Percentiles rank a stretch among this genome's conserved stretches.
Conservation (phyloP, 2,329 filamentous ascomycete genomes). For the Alternaria dauci region DNA sequence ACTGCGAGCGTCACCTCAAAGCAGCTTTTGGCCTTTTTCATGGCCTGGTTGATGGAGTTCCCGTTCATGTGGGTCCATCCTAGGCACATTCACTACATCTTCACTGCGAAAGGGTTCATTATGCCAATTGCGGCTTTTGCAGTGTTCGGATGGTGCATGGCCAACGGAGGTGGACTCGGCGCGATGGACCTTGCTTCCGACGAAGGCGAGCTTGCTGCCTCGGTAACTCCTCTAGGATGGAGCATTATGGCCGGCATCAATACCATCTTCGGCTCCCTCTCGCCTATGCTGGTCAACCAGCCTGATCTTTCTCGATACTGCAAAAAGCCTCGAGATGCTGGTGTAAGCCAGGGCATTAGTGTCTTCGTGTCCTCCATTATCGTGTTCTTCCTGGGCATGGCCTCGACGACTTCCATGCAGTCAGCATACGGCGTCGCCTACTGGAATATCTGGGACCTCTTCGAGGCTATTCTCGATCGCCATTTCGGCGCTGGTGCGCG, state of each 20-base stretch:
- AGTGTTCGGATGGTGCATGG: constrained; percentile 50
- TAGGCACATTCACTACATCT: constrained; percentile 38
- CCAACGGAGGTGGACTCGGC: constrained; percentile 40
- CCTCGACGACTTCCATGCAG: constrained; percentile 49
- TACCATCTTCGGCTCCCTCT: constrained; percentile 53
- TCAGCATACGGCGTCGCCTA: constrained; percentile 49
- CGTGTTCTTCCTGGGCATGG: neutral
- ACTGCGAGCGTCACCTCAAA: constrained; percentile 45
- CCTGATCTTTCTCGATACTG: constrained; percentile 55
- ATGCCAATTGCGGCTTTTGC: constrained; percentile 48
- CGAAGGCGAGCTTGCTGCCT: constrained; percentile 7
- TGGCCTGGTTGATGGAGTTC: constrained; percentile 43
- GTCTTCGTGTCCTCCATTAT: constrained; percentile 43
- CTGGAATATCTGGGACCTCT: constrained; percentile 59
- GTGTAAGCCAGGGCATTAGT: constrained; percentile 43
- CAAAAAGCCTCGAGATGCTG: constrained; percentile 42
- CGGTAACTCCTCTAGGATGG: constrained; percentile 41
- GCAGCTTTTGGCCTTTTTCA: constrained; percentile 45
- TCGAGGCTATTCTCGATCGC: constrained; percentile 53
- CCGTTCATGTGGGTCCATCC: constrained; percentile 48
- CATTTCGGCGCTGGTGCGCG: constrained; percentile 52
- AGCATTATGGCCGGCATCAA: constrained; percentile 55
- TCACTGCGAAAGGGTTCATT: constrained; percentile 39
- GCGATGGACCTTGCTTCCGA: constrained; percentile 24
- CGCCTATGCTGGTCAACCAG: constrained; percentile 53